phyloP scores from a whole-genome alignment of 2,329 filamentous ascomycete species.

The Fusarium sp. region DNA sequence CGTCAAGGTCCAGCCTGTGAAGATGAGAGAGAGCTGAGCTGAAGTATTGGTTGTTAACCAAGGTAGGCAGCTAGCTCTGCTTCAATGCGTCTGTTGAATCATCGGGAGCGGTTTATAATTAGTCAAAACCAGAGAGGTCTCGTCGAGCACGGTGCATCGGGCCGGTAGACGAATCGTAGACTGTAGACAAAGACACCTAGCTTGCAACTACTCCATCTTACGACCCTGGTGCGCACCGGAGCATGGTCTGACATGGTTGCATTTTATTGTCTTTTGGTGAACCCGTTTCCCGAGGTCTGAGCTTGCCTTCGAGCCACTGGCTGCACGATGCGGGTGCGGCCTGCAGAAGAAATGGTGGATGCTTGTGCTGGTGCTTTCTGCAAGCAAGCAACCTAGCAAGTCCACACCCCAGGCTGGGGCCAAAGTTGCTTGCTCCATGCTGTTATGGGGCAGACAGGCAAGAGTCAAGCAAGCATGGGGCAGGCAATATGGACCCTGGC shows the following conservation, averaged over 20 bases:
- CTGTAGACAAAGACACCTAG: conserved; percentile 2
- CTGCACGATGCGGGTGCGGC: not conserved
- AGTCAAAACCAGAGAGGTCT: conserved; percentile 34
- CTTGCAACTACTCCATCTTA: conserved; percentile 28
- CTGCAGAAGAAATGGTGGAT: not conserved
- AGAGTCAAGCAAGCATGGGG: conserved; percentile 15
- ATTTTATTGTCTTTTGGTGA: conserved; percentile 28
- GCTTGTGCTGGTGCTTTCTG: not conserved
- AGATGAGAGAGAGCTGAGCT: conserved; percentile 6
- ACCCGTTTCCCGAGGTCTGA: conserved; percentile 30
- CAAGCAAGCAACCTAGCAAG: conserved; percentile 3
- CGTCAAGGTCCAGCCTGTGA: conserved; percentile 36
- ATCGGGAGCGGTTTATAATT: conserved; percentile 41
- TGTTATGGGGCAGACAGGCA: conserved; percentile 24
- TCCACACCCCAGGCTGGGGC: not conserved
- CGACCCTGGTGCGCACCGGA: conserved; percentile 34
- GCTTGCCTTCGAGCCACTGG: conserved; percentile 13
- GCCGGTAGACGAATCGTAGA: conserved; percentile 41
- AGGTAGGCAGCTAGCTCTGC: conserved; percentile 11
- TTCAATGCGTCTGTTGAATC: conserved; percentile 21
- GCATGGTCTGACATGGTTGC: conserved; percentile 46
- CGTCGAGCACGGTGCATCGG: conserved; percentile 45
- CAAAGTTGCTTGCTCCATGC: conserved; percentile 19
- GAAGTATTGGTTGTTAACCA: not conserved
- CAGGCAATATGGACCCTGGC: conserved; percentile 32